Evolutionary conservation across 73 alveolate genomes (phyloP).

Genomic region (Paramecium caudatum): DNA sequence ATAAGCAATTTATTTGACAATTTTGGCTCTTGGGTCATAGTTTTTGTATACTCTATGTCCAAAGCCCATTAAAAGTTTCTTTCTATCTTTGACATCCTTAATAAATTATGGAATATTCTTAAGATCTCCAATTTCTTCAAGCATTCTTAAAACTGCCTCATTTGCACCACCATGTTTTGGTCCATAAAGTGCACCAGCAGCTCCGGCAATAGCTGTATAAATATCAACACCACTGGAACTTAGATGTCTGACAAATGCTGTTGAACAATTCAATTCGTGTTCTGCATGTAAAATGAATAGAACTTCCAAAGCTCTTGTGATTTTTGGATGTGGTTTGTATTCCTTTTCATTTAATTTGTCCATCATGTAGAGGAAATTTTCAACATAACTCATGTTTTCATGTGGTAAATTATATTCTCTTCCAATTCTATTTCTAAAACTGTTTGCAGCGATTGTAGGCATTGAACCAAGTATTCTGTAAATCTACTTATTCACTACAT

Average conservation of each 20-base stretch:
- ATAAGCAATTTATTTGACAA: constrained; percentile 86
- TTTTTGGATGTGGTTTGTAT: constrained; percentile 92
- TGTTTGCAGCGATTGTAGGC: constrained; percentile 92
- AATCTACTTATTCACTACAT: constrained; percentile 83
- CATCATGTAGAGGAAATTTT: constrained; percentile 93
- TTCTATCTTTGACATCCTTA: constrained; percentile 82
- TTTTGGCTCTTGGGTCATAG: constrained; percentile 86
- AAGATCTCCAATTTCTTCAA: constrained; percentile 77
- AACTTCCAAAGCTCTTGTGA: constrained; percentile 89
- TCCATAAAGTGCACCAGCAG: constrained; percentile 80
- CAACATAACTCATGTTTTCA: constrained; percentile 87
- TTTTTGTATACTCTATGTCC: constrained; percentile 86
- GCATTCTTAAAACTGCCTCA: constrained; percentile 82
- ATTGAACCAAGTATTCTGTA: constrained; percentile 88
- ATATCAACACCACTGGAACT: constrained; percentile 77
- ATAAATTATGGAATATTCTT: constrained; percentile 83
- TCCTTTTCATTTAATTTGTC: constrained; percentile 87
- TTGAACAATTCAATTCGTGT: constrained; percentile 96
- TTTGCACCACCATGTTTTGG: constrained; percentile 89
- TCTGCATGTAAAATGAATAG: constrained; percentile 94
- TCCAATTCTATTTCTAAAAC: constrained; percentile 92
- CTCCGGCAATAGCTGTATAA: constrained; percentile 78
- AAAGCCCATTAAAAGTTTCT: constrained; percentile 82
- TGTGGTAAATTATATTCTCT: constrained; percentile 86
- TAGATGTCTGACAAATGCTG: constrained; percentile 88